Evolutionary conservation across 768 basidiomycete genomes (phyloP).

Genomic region (Xanthoconium stramineum): DNA sequence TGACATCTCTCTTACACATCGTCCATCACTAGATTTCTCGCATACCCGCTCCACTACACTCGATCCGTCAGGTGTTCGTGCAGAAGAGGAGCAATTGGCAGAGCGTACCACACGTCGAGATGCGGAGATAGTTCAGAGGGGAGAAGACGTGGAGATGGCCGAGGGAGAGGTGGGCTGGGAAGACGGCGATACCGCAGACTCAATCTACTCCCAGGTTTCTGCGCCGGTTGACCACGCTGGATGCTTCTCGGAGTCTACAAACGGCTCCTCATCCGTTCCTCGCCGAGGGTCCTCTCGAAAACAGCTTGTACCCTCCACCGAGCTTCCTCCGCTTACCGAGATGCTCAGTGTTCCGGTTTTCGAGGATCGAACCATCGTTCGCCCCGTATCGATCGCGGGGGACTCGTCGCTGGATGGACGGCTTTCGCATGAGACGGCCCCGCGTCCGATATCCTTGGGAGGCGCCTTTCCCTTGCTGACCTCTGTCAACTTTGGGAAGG

Average conservation of each 20-base stretch:
- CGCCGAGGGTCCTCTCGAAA: constrained; percentile 14
- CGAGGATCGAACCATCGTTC: neutral
- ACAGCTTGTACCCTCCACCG: neutral
- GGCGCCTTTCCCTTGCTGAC: constrained; percentile 20
- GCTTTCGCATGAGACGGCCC: constrained; percentile 8
- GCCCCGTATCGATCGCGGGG: neutral
- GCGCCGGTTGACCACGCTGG: constrained; percentile 15
- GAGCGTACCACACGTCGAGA: constrained; percentile 16
- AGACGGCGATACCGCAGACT: constrained; percentile 3
- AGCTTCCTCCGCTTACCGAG: constrained; percentile 22
- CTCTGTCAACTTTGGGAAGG: constrained; percentile 27
- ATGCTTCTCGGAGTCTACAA: neutral
- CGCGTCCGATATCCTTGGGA: constrained; percentile 8
- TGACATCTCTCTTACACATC: neutral
- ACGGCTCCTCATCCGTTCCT: neutral
- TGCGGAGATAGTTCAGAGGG: constrained; percentile 1
- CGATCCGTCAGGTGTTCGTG: neutral
- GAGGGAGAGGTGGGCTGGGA: constrained; percentile 3
- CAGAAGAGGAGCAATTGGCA: constrained; percentile 10
- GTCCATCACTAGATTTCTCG: constrained; percentile 1
- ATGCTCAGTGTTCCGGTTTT: constrained; percentile 3
- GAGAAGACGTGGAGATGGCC: neutral
- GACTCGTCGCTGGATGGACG: constrained; percentile 8
- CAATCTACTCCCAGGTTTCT: constrained; percentile 26
- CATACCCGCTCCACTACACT: constrained; percentile 6